A percentile compares a stretch with the other conserved stretches of the same genome.
These are phyloP conservation scores for Pichia ethanolica DNA, from an alignment of 805 yeast genomes.

Conservation along the genomic window DNA sequence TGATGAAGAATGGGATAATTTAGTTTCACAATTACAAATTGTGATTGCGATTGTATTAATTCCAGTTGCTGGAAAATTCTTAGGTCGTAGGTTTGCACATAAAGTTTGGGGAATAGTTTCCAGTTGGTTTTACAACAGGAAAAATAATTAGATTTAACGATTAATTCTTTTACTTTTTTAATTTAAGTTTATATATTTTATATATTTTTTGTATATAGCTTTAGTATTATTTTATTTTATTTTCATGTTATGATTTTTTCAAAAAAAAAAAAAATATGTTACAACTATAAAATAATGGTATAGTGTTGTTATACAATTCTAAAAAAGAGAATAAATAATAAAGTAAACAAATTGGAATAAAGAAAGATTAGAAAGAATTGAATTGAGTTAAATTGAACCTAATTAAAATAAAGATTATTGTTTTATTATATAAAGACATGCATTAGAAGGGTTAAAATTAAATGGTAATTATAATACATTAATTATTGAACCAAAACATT, in stretches of 20 bases:
- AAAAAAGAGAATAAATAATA: too few species aligned
- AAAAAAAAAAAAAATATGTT: too few species aligned
- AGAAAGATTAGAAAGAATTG: too few species aligned
- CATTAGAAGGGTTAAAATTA: neutral
- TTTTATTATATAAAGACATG: neutral
- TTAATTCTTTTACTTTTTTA: neutral
- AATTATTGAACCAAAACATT: neutral
- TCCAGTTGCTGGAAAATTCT: slow-evolving; percentile 58
- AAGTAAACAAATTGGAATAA: too few species aligned
- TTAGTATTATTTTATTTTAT: too few species aligned
- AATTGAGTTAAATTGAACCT: too few species aligned
- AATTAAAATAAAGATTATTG: too few species aligned
- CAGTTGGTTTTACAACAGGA: slow-evolving; percentile 8
- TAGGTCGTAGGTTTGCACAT: slow-evolving; percentile 56
- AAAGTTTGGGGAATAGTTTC: slow-evolving; percentile 27
- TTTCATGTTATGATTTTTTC: too few species aligned
- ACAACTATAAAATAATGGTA: too few species aligned
- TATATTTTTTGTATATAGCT: neutral
- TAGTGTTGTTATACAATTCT: too few species aligned
- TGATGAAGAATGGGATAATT: slow-evolving; percentile 70
- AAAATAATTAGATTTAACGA: slow-evolving; percentile 2
- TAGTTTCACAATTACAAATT: slow-evolving; percentile 50
- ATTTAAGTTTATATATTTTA: neutral
- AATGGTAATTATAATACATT: neutral
- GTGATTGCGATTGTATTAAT: slow-evolving; percentile 51